Evolutionary conservation across 345 rosid genomes (phyloP).

Genomic region (Brassica cretica): DNA sequence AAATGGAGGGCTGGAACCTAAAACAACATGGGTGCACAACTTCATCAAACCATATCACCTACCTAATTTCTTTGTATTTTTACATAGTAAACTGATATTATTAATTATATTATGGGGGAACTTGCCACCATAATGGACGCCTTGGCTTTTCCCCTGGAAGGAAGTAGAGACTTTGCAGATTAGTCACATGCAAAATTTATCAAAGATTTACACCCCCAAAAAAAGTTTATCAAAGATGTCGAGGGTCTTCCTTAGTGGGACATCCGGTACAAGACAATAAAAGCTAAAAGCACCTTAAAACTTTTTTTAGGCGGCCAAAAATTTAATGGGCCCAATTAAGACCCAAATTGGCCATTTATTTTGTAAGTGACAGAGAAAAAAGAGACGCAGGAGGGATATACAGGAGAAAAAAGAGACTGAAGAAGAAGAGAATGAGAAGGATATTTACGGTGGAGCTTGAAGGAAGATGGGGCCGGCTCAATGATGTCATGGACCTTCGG

Average conservation of each 20-base stretch:
- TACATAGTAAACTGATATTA: too few relatives aligned
- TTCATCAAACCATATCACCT: too few relatives aligned
- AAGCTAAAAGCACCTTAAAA: neutral
- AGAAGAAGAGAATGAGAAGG: constrained; percentile 62
- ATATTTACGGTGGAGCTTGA: constrained; percentile 84
- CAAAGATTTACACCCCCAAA: too few relatives aligned
- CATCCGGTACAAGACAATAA: neutral
- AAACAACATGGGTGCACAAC: too few relatives aligned
- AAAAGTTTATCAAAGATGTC: neutral
- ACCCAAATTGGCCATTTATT: constrained; percentile 21
- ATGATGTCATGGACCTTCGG: too few relatives aligned
- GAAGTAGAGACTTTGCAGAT: neutral
- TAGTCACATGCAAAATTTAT: neutral
- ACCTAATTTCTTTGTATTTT: too few relatives aligned
- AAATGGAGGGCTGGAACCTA: too few relatives aligned
- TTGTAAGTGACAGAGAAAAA: neutral
- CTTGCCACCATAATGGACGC: too few relatives aligned
- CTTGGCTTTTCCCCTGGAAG: too few relatives aligned
- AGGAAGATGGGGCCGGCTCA: constrained; percentile 46
- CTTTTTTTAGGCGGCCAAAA: neutral
- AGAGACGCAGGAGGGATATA: neutral
- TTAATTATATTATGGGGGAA: too few relatives aligned
- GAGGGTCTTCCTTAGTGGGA: neutral
- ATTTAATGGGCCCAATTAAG: neutral
- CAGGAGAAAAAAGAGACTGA: neutral